Percentiles rank a stretch among this genome's conserved stretches.
These are phyloP conservation scores for Asterophora lycoperdoides DNA, from an alignment of 768 basidiomycete genomes.

Conservation along the genomic window DNA sequence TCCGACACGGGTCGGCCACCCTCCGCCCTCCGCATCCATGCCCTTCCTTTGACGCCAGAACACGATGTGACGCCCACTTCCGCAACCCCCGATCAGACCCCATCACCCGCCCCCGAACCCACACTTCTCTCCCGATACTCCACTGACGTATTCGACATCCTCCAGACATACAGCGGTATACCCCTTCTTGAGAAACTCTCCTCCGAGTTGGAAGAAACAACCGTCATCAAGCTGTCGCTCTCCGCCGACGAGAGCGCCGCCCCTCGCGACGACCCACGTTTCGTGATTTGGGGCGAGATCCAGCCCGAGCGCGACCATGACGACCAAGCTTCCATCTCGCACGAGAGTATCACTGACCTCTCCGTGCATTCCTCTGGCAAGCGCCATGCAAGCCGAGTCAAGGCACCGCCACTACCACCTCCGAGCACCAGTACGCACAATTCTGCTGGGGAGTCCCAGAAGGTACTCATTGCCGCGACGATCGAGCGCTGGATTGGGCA, in stretches of 20 bases:
- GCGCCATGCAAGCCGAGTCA: conserved; percentile 31
- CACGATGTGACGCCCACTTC: conserved; percentile 13
- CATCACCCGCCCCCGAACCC: conserved; percentile 39
- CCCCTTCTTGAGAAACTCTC: conserved; percentile 67
- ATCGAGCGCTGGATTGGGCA: conserved; percentile 94
- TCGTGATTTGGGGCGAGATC: conserved; percentile 84
- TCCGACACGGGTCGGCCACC: conserved; percentile 20
- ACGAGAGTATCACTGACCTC: conserved; percentile 32
- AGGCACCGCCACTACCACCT: conserved; percentile 25
- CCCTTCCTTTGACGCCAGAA: conserved; percentile 11
- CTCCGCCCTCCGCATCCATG: conserved; percentile 23
- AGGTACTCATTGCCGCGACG: conserved; percentile 79
- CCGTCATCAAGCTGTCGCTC: conserved; percentile 70
- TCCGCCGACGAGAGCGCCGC: conserved; percentile 62
- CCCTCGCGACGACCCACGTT: conserved; percentile 84
- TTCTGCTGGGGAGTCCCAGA: conserved; percentile 30
- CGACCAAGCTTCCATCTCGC: conserved; percentile 26
- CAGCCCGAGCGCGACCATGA: conserved; percentile 29
- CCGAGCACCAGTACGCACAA: conserved; percentile 5
- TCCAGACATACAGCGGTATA: conserved; percentile 76
- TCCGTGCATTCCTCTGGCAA: conserved; percentile 27
- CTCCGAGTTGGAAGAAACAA: conserved; percentile 50
- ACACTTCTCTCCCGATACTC: conserved; percentile 60
- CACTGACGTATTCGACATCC: conserved; percentile 72
- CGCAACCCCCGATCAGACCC: conserved; percentile 5